Percentiles rank a stretch among this genome's conserved stretches.
phyloP scores from a whole-genome alignment of 805 yeast species.

The Nakazawaea populi region DNA sequence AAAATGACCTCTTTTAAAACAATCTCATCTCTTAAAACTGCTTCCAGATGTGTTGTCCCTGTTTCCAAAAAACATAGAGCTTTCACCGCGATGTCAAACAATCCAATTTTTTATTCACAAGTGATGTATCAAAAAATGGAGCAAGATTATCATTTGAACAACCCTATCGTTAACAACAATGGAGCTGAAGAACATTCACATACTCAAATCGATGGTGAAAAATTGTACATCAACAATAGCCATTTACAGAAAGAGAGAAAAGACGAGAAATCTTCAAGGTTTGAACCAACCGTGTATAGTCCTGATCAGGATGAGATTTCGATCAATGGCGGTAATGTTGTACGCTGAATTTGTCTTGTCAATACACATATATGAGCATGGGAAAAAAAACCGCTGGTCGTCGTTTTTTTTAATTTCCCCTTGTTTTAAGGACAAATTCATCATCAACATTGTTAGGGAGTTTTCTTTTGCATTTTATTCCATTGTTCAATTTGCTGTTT shows the following conservation, averaged over 20 bases:
- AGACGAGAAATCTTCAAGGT: conserved; percentile 11
- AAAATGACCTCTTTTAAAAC: not conserved
- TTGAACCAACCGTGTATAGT: conserved; percentile 26
- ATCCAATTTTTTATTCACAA: conserved; percentile 9
- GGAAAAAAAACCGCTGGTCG: no score
- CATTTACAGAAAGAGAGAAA: conserved; percentile 9
- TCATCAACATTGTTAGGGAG: no score
- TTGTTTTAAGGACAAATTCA: no score
- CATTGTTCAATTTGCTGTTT: no score
- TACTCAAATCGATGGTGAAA: conserved; percentile 23
- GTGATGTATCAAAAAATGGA: not conserved
- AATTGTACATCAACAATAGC: conserved; percentile 13
- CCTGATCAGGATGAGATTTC: conserved; percentile 16
- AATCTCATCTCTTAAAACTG: conserved; percentile 6
- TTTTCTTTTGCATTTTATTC: no score
- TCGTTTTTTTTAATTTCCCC: no score
- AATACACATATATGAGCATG: no score
- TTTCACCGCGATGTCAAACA: conserved; percentile 6
- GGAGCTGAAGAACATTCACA: conserved; percentile 24
- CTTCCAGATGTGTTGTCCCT: conserved; percentile 7
- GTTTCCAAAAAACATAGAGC: not conserved
- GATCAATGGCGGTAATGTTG: conserved; percentile 20
- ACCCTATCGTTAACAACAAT: conserved; percentile 20
- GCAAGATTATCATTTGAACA: conserved; percentile 8
- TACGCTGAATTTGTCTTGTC: conserved; percentile 1